Evolutionary conservation across 2,329 filamentous ascomycete species (phyloP).

Genomic region (Cladobotryum mycophilum): DNA sequence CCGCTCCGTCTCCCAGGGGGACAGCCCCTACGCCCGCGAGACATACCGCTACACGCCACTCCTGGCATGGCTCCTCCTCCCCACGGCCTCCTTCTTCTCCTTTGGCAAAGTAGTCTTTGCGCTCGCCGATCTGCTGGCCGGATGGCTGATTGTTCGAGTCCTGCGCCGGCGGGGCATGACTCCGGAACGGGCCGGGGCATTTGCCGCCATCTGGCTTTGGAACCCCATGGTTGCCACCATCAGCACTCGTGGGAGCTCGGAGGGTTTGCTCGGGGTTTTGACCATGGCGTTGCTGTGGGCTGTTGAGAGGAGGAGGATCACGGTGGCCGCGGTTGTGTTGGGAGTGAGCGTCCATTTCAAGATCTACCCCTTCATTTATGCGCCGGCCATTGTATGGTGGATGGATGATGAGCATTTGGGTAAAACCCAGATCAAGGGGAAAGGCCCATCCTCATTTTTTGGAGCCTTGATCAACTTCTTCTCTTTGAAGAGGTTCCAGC

Average conservation of each 20-base stretch:
- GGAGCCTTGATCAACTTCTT: conserved; percentile 36
- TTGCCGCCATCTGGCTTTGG: conserved; percentile 83
- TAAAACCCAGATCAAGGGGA: conserved; percentile 9
- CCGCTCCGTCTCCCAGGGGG: conserved; percentile 60
- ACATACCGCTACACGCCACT: conserved; percentile 97
- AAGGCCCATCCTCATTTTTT: conserved; percentile 15
- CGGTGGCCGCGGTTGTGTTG: conserved; percentile 66
- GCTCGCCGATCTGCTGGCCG: conserved; percentile 73
- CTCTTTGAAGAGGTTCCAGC: conserved; percentile 47
- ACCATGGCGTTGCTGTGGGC: conserved; percentile 82
- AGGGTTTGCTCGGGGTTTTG: conserved; percentile 80
- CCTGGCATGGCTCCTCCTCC: conserved; percentile 82
- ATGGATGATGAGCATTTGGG: conserved; percentile 53
- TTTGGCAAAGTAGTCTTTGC: conserved; percentile 88
- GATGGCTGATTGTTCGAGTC: conserved; percentile 59
- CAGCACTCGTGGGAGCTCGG: conserved; percentile 88
- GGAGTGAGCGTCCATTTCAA: conserved; percentile 92
- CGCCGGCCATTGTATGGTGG: conserved; percentile 73
- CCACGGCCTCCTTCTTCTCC: conserved; percentile 69
- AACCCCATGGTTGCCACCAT: conserved; percentile 99
- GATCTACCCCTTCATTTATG: conserved; percentile 98
- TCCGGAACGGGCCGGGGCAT: conserved; percentile 57
- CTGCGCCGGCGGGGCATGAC: conserved; percentile 39
- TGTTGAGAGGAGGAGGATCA: conserved; percentile 55
- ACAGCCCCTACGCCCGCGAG: conserved; percentile 78